Conservation (phyloP, 2,329 filamentous ascomycete species). For the Colletotrichum musicola region DNA sequence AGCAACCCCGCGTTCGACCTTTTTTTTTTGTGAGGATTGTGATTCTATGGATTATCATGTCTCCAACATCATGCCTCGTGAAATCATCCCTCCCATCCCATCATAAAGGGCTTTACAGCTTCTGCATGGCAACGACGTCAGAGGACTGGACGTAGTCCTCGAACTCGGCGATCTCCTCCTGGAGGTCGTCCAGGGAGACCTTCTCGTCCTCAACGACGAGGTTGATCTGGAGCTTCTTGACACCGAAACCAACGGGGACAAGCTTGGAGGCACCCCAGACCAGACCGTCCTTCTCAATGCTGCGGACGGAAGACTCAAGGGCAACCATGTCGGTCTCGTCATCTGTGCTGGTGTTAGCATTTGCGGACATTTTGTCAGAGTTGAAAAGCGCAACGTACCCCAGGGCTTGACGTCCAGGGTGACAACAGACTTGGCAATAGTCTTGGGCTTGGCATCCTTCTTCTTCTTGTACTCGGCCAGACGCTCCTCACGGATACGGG, state of each 20-base stretch:
- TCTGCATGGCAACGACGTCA: slow-evolving; percentile 70
- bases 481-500: slow-evolving; percentile 85
- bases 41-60: slow-evolving; percentile 40
- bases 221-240: slow-evolving; percentile 99
- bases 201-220: slow-evolving; percentile 98
- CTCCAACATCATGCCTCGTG: slow-evolving; percentile 50
- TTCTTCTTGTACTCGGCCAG: slow-evolving; percentile 95
- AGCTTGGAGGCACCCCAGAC: slow-evolving; percentile 95
- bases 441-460: slow-evolving; percentile 95
- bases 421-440: slow-evolving; percentile 93
- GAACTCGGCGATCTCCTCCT: slow-evolving; percentile 83
- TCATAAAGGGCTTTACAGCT: slow-evolving; percentile 40
- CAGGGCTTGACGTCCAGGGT: slow-evolving; percentile 98
- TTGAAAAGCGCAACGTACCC: slow-evolving; percentile 74
- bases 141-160: slow-evolving; percentile 98
- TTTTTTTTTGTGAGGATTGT: slow-evolving; percentile 37
- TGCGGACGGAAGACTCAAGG: slow-evolving; percentile 83
- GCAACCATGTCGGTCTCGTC: slow-evolving; percentile 93
- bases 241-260: slow-evolving; percentile 93
- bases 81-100: slow-evolving; percentile 41
- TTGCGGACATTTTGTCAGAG: neutral
- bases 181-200: slow-evolving; percentile 86
- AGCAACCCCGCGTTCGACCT: slow-evolving; percentile 34
- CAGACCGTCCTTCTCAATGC: slow-evolving; percentile 92
- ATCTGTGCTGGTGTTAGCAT: slow-evolving; percentile 63